These are phyloP conservation scores for Coniferiporia sulphurascens DNA, from an alignment of 1,284 basidiomycete genomes.

Conservation along the genomic window DNA sequence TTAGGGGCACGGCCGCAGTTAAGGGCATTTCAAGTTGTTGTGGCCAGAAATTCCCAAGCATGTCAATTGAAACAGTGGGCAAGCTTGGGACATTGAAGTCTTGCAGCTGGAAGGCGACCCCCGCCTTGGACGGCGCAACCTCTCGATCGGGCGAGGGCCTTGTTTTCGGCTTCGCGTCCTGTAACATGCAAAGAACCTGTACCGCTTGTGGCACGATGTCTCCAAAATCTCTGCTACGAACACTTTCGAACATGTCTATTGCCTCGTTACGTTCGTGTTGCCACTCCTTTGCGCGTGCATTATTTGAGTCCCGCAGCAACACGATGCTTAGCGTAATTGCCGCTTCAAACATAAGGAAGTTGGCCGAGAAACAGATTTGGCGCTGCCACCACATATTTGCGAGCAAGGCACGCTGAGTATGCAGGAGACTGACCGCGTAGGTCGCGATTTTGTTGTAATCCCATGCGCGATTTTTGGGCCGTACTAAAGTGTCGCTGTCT, in stretches of 20 bases:
- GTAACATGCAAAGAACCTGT: conserved; percentile 4
- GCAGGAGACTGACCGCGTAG: conserved; percentile 19
- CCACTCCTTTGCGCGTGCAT: conserved; percentile 7
- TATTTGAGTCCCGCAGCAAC: not conserved
- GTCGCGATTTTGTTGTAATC: conserved; percentile 11
- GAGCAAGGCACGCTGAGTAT: conserved; percentile 14
- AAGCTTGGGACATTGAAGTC: not conserved
- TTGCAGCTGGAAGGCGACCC: not conserved
- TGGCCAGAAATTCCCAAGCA: not conserved
- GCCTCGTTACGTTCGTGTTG: not conserved
- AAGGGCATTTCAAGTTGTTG: not conserved
- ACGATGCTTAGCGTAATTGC: conserved; percentile 24
- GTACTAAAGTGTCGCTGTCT: not conserved
- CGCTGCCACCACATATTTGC: conserved; percentile 22
- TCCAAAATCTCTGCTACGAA: conserved; percentile 5
- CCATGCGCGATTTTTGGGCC: not conserved
- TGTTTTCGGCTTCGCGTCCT: not conserved
- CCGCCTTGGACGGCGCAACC: not conserved
- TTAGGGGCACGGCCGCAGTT: not conserved
- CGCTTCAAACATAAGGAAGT: conserved; percentile 31
- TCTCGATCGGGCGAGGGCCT: not conserved
- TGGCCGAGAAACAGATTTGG: conserved; percentile 21
- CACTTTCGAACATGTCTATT: conserved; percentile 7
- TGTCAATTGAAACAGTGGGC: not conserved
- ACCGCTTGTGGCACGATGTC: conserved; percentile 11